Percentiles rank a stretch among this genome's conserved stretches.
Evolutionary conservation across 2,329 filamentous ascomycete genomes (phyloP).

Genomic region (Colletotrichum spaethianum): DNA sequence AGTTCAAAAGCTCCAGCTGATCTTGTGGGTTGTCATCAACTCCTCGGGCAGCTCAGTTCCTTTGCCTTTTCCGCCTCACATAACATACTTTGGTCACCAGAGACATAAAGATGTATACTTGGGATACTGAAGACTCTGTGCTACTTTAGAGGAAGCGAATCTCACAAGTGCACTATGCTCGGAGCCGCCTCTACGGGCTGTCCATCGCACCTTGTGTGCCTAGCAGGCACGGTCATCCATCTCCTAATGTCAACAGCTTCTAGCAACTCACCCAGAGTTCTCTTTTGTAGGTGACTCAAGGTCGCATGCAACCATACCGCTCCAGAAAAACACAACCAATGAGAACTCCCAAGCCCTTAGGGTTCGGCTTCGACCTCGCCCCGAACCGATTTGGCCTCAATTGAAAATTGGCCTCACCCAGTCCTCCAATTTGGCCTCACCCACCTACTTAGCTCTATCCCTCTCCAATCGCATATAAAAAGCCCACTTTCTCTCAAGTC

Average conservation of each 20-base stretch:
- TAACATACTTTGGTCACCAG: no score
- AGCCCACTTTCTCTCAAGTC: not conserved
- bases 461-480: constrained; percentile 1
- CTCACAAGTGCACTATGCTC: not conserved
- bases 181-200: not conserved
- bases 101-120: rapidly evolving
- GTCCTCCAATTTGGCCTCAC: not conserved
- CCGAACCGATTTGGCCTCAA: not conserved
- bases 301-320: no score
- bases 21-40: no score
- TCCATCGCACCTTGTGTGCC: not conserved
- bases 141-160: not conserved
- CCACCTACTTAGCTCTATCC: not conserved
- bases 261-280: not conserved
- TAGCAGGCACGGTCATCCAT: not conserved
- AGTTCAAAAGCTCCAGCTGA: not conserved
- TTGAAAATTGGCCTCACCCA: not conserved
- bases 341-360: no score
- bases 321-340: not conserved
- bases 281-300: not conserved
- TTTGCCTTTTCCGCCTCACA: not conserved
- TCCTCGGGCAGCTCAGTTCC: not conserved
- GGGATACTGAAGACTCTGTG: rapidly evolving
- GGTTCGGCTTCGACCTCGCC: not conserved
- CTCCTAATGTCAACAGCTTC: not conserved